Evolutionary conservation across 2,329 filamentous ascomycete species (phyloP).

Genomic region (Beauveria caledonica): DNA sequence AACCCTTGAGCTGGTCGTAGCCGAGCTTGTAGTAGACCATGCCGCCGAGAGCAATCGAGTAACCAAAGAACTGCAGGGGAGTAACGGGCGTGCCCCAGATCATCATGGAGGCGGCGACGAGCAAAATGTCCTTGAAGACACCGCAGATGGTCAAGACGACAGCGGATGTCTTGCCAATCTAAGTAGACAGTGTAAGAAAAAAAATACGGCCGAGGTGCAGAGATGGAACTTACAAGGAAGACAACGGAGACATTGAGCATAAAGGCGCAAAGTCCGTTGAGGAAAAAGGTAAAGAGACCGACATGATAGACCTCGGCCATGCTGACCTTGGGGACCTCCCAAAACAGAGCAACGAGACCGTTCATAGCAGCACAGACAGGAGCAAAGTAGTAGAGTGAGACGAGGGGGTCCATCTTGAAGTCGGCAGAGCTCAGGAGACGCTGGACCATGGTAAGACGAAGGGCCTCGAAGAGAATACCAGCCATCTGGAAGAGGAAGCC

Average conservation of each 20-base stretch:
- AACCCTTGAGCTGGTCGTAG: conserved; percentile 66
- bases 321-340: conserved; percentile 62
- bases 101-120: conserved; percentile 70
- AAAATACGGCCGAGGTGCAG: conserved; percentile 20
- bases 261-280: conserved; percentile 73
- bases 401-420: conserved; percentile 90
- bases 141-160: conserved; percentile 80
- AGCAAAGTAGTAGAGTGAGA: conserved; percentile 85
- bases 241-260: conserved; percentile 78
- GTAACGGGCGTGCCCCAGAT: conserved; percentile 74
- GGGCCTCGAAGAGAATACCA: conserved; percentile 74
- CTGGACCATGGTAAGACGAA: conserved; percentile 78
- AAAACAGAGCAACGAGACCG: conserved; percentile 61
- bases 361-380: conserved; percentile 80
- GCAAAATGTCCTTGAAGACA: conserved; percentile 81
- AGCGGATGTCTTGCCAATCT: conserved; percentile 82
- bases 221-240: conserved; percentile 24
- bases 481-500: conserved; percentile 73
- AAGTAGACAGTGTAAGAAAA: conserved; percentile 64
- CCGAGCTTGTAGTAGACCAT: conserved; percentile 76
- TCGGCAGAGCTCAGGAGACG: conserved; percentile 64
- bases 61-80: conserved; percentile 72
- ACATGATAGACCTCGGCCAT: conserved; percentile 66
- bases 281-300: conserved; percentile 62
- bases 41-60: conserved; percentile 69